Evolutionary conservation across 768 basidiomycete genomes (phyloP), one percentile per base, ranked within the genome.

Genomic region (Boletus rex-veris): DNA sequence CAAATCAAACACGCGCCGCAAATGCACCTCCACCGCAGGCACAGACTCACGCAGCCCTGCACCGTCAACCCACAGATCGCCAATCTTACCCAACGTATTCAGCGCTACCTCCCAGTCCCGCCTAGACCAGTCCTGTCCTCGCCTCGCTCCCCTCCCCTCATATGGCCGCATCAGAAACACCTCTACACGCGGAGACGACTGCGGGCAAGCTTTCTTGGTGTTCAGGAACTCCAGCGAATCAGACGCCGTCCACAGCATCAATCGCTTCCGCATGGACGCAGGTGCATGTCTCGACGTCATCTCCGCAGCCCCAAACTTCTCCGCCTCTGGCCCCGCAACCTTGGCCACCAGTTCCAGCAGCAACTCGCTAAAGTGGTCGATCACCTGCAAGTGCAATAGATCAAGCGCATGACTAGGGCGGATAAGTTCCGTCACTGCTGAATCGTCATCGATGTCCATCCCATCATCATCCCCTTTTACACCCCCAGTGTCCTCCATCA

Each of bases 51-150:
- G 57, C 35, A 90, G 73, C 40, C 86, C 73, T n/a, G 73, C 75
- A 9, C 64, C 70, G 47, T 88, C 84, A 4, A 68, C 70, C 80
- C 84, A 90, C 24, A 65, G 58, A 1, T 65, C 69, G 1, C 80
- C 85, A 37, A 88, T 69, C 26, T 63, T 64, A 31, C 64, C 69
- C 63, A 92, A 60, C 46, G 73, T 74, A 7, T 60, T 60, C 53
- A 86, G 65, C 28, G 73, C 79, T 12, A 78, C 73, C 58, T 77
- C 73, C 89, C 90, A 92, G 60, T 84, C 86, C 48, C 75, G 72
- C 43, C 80, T 73, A 12, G 84, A 75, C 88, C 88, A 92, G 58
- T 91, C 86, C 62, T 83, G 80, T 2, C 90, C 90, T n/a, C 79
- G 71, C 43, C 87, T 78, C 15, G 80, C 80, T 0, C 86, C 86